Evolutionary conservation across 164 flowering plant species (phyloP).

Genomic region (Hamamelis virginiana): DNA sequence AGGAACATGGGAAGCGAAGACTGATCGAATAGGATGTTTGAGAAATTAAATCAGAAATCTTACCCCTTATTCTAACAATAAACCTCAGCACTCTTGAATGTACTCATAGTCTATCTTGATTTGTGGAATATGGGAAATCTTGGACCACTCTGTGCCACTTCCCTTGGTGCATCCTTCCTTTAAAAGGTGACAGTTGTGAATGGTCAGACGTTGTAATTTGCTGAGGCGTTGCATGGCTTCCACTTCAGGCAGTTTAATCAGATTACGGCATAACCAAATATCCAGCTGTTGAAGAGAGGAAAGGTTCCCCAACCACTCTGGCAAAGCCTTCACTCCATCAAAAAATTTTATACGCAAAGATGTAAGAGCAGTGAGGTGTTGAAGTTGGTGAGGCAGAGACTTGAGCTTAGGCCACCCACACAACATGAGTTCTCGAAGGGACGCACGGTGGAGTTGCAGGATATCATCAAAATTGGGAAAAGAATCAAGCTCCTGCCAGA

Average conservation of each 20-base stretch:
- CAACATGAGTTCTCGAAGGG: neutral
- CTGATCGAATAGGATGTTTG: too few species aligned
- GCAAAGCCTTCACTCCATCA: constrained; percentile 5
- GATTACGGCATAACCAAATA: neutral
- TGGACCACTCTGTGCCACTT: neutral
- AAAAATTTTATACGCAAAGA: neutral
- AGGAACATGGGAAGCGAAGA: too few species aligned
- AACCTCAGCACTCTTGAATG: too few species aligned
- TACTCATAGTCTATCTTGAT: too few species aligned
- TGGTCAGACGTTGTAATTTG: neutral
- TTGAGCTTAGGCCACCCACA: constrained; percentile 7
- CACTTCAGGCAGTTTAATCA: constrained; percentile 3
- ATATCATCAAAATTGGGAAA: neutral
- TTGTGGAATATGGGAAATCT: constrained; percentile 4
- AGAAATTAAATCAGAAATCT: too few species aligned
- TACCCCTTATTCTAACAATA: too few species aligned
- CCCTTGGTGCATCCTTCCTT: neutral
- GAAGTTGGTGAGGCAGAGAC: constrained; percentile 10
- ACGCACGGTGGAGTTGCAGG: neutral
- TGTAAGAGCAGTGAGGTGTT: neutral
- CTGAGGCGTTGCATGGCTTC: constrained; percentile 4
- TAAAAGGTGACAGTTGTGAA: neutral
- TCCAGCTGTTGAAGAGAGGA: neutral
- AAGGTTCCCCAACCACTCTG: constrained; percentile 4
- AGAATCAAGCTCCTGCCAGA: neutral